Conservation (phyloP, 1,284 basidiomycete genomes). For the Sutorius eximius region DNA sequence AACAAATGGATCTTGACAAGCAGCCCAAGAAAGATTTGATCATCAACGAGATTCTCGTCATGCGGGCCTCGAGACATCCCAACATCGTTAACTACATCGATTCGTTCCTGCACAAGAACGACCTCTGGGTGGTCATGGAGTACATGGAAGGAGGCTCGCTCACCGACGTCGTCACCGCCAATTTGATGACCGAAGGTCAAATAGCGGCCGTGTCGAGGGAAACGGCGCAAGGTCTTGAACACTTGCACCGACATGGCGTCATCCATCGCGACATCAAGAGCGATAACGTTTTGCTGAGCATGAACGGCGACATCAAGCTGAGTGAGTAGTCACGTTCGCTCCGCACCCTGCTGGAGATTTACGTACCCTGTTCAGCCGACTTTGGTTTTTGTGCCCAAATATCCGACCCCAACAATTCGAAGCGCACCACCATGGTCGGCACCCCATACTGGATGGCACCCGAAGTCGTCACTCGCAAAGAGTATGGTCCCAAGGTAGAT, state of each 20-base stretch:
- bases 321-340: conserved; percentile 57
- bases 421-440: conserved; percentile 99
- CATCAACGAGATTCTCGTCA: conserved; percentile 99
- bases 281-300: conserved; percentile 91
- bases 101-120: conserved; percentile 96
- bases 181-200: conserved; percentile 93
- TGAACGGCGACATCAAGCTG: conserved; percentile 95
- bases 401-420: conserved; percentile 84
- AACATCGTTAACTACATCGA: conserved; percentile 99
- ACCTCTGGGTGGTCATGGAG: conserved; percentile 99
- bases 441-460: conserved; percentile 99
- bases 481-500: conserved; percentile 98
- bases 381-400: conserved; percentile 99
- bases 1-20: conserved; percentile 99
- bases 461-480: conserved; percentile 96
- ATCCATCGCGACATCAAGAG: conserved; percentile 99
- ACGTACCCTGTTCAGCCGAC: conserved; percentile 66
- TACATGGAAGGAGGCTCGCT: conserved; percentile 97
- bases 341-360: conserved; percentile 1
- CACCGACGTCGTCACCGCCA: conserved; percentile 96
- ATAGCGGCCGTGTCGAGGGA: conserved; percentile 93
- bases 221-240: conserved; percentile 87
- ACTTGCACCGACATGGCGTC: conserved; percentile 91
- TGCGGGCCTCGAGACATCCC: conserved; percentile 93
- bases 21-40: conserved; percentile 99